phyloP scores from a whole-genome alignment of 2,329 filamentous ascomycete species.

The Colletotrichum viniferum region DNA sequence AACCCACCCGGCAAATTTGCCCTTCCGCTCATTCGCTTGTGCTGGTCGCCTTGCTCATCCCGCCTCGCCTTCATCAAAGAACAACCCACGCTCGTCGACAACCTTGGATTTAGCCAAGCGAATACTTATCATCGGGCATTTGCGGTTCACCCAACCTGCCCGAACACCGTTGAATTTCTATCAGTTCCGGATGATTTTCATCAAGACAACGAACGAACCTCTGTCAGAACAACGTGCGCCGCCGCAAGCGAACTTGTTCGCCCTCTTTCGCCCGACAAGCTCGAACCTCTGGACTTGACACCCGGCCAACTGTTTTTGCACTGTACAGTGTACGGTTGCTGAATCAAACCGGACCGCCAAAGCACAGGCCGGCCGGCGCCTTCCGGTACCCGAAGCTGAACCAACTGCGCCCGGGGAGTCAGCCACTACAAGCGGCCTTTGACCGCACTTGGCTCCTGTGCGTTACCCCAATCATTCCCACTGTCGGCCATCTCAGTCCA shows the following conservation, averaged over 20 bases:
- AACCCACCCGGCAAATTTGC: neutral
- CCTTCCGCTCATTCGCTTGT: neutral
- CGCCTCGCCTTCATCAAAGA: neutral
- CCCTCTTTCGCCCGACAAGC: neutral
- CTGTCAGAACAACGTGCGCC: neutral
- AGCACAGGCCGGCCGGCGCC: conserved; percentile 10
- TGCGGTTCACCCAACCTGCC: neutral
- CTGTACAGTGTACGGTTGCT: neutral
- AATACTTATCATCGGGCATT: neutral
- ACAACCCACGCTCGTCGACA: neutral
- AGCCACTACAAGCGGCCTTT: neutral
- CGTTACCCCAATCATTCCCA: neutral
- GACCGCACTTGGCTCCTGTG: neutral
- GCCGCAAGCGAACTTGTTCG: neutral
- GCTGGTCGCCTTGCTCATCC: neutral
- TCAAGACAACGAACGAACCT: neutral
- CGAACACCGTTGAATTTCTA: neutral
- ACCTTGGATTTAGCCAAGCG: neutral
- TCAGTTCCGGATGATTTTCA: neutral
- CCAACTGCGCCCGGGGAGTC: neutral
- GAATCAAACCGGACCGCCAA: neutral
- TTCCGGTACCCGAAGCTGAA: neutral
- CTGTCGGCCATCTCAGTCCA: neutral
- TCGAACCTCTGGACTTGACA: neutral
- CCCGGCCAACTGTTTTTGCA: neutral